Evolutionary conservation across 2,329 filamentous ascomycete genomes (phyloP).

Genomic region (Cladosporium oxysporum): DNA sequence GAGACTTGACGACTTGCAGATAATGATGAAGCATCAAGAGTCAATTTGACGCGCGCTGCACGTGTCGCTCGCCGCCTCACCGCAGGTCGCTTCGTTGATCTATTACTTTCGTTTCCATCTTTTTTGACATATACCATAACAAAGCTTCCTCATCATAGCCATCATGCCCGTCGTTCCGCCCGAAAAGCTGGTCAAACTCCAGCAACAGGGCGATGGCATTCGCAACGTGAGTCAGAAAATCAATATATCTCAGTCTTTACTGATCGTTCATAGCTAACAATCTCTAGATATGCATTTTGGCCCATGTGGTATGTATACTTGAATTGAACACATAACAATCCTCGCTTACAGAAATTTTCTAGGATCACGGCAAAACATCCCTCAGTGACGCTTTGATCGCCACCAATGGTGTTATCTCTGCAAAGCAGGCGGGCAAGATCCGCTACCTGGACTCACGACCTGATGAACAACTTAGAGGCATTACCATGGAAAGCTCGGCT

Average conservation of each 20-base stretch:
- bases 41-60: constrained; percentile 1
- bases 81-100: neutral
- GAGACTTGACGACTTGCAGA: neutral
- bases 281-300: constrained; percentile 69
- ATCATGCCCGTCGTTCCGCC: constrained; percentile 87
- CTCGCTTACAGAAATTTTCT: constrained; percentile 53
- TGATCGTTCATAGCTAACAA: neutral
- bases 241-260: neutral
- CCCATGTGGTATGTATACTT: neutral
- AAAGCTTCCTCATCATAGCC: neutral
- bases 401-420: constrained; percentile 98
- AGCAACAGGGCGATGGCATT: constrained; percentile 83
- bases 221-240: constrained; percentile 75
- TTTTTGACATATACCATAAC: neutral
- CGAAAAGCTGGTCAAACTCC: constrained; percentile 86
- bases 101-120: neutral
- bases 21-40: neutral
- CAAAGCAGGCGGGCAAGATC: constrained; percentile 96
- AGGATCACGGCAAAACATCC: constrained; percentile 95
- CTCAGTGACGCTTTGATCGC: constrained; percentile 93
- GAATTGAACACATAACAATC: neutral
- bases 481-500: constrained; percentile 99
- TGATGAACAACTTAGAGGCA: constrained; percentile 92
- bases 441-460: constrained; percentile 94
- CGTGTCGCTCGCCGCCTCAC: neutral